phyloP scores from a whole-genome alignment of 768 basidiomycete species.

The Scleroderma citrinum region DNA sequence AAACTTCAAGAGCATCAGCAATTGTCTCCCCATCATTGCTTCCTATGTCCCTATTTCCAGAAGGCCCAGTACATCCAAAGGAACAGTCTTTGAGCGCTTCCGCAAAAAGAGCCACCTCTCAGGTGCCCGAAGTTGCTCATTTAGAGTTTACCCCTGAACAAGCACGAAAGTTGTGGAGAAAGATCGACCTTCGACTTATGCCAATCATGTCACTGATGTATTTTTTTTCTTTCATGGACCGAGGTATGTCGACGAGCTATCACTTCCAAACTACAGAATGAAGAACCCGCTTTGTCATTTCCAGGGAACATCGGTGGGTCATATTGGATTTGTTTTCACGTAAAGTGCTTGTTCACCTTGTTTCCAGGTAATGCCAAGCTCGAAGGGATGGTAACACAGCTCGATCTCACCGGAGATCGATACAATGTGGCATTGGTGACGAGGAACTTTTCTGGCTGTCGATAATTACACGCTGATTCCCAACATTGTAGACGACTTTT shows the following conservation, averaged over 20 bases:
- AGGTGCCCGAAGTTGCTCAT: background rate
- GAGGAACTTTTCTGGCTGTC: constrained; percentile 1
- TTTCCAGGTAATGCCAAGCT: constrained; percentile 51
- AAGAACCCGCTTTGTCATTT: background rate
- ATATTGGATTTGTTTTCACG: background rate
- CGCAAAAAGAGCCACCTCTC: background rate
- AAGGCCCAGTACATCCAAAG: too few relatives aligned
- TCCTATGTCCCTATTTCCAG: too few relatives aligned
- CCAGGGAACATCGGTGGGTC: background rate
- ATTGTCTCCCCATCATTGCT: too few relatives aligned
- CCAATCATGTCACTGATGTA: constrained; percentile 55
- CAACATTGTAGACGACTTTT: constrained; percentile 48
- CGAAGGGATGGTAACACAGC: constrained; percentile 49
- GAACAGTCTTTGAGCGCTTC: too few relatives aligned
- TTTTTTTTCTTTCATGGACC: constrained; percentile 55
- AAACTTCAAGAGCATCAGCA: too few relatives aligned
- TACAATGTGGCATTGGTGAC: constrained; percentile 60
- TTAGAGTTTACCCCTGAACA: constrained; percentile 32
- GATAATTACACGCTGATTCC: background rate
- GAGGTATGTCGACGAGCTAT: constrained; percentile 30
- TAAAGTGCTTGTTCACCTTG: background rate
- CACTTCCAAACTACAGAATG: too few relatives aligned
- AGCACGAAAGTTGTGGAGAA: constrained; percentile 48
- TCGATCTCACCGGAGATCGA: constrained; percentile 48
- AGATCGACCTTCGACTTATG: constrained; percentile 51